Evolutionary conservation across 1,139 yeast genomes (phyloP), one percentile per base, ranked within the genome.

Genomic region (Oligophagozyma castellii): DNA sequence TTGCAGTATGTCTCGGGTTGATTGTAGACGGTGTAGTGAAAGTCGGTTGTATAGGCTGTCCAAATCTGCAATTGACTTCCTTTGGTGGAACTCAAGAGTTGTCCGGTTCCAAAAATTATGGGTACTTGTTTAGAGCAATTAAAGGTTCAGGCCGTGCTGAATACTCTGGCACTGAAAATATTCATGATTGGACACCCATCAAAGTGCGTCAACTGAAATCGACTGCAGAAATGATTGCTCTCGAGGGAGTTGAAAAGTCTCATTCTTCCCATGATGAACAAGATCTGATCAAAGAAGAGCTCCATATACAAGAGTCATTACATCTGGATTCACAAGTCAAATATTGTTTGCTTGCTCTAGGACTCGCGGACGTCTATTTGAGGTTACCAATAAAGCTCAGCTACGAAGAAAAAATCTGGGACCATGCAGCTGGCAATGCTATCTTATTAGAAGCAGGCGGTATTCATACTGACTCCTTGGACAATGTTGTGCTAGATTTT

Each of bases 401-500:
- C 3, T 89, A 86, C 53, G 70, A 81, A 46, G 99, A 89, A 52
- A 89, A 92, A 58, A 84, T 89, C 36, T 89, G 98, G 98, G 99
- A 89, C 55, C 99, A 89, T 53, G 96, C 96, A 14, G 93, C 95
- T 2, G 99, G 98, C 4, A 77, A 79, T 43, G 63, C 86, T 8
- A 67, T 89, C 39, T 73, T 92, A 24, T 65, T 70, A 21, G 98
- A 92, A 55, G 80, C 93, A 43, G 96, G 96, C 26, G 98, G 98
- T 5, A 55, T 61, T 30, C 96, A 89, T 16, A 73, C 92, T 10
- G 98, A 89, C 51, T 71, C 86, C 48, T 53, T 67, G 33, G 93
- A 95, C 7, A 61, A 63, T 20, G 55, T 55, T n/a, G 56, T 59
- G 15, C 66, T 89, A 38, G 73, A 89, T 48, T 92, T 89, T 46